Base-by-base conservation (phyloP, 306 rosid genomes). In the Sicyos baderoa region DNA sequence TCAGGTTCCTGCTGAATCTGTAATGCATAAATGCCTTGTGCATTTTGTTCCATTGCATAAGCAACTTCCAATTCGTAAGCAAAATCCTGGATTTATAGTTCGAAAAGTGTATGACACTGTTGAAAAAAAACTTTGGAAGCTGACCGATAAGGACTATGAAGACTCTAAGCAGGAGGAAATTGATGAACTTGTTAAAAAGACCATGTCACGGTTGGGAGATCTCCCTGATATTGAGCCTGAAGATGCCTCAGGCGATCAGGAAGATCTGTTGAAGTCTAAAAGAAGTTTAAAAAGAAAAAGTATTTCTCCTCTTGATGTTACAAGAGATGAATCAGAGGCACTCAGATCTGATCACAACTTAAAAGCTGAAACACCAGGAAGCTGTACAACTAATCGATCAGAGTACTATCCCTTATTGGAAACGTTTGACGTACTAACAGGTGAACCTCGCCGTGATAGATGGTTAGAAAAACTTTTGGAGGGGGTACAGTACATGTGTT, bases 61-160 rank as follows among this genome's bases (percentile, higher is more conserved):
- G 83, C 96, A 90, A 84, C 87, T 90, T 72, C 99, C 96, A 10
- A 83, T 64, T 1, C 90, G 99, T 11, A 94, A 94, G 82, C 84
- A 88, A 48, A 80, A 94, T 72, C 99, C 99, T 9, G 99, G 99
- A 13, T 94, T 94, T 80, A 85, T 94, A 63, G 91, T 94, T 55
- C 89, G 88, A 72, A 94, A 84, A 79, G 97, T 94, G 65, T 94
- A 90, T 35, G 99, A 94, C 69, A 87, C 97, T n/a, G 90, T 86
- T 2, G 99, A 85, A 72, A 84, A 72, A 73, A 94, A 90, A 68
- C 97, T 94, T 56, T 94, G 96, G 95, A 94, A 74, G 82, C 86
- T 90, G 35, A 86, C 91, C 1, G 99, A 94, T 72, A 94, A 86
- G 73, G 99, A 90, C 74, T 94, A 86, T 47, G 96, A 88, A 76